Conservation (phyloP, 73 alveolate species). For the Tetrahymena thermophila region DNA sequence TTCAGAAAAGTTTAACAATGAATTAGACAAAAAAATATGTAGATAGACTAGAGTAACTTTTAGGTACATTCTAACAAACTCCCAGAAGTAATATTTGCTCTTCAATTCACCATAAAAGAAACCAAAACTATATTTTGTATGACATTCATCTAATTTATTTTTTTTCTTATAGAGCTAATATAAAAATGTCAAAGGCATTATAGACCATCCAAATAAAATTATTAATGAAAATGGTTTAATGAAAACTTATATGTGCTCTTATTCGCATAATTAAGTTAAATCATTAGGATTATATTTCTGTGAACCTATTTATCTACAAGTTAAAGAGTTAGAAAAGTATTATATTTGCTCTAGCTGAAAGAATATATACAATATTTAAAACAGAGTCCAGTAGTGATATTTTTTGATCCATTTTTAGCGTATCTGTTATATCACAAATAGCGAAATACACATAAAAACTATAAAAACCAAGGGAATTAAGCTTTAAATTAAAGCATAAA, state of each 20-base stretch:
- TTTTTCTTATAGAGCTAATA: background rate
- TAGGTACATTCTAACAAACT: background rate
- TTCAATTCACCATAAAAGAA: background rate
- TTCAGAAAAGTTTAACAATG: background rate
- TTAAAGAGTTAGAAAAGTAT: background rate
- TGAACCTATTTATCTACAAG: background rate
- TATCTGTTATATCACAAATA: background rate
- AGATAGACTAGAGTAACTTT: background rate
- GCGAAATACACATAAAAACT: background rate
- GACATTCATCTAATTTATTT: background rate
- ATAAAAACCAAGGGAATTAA: background rate
- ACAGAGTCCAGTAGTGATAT: background rate
- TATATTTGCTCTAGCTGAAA: background rate
- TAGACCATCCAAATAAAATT: background rate
- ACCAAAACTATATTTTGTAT: background rate
- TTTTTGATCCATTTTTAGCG: background rate
- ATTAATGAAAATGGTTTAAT: background rate
- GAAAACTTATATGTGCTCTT: background rate
- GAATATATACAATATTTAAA: background rate
- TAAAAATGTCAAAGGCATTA: background rate
- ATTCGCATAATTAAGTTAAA: background rate
- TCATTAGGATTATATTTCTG: background rate
- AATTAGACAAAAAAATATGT: background rate
- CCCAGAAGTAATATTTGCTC: background rate
- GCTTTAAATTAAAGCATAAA: background rate